Base-by-base conservation (phyloP, 2,329 filamentous ascomycete species). In the Teratosphaeria zuluensis region DNA sequence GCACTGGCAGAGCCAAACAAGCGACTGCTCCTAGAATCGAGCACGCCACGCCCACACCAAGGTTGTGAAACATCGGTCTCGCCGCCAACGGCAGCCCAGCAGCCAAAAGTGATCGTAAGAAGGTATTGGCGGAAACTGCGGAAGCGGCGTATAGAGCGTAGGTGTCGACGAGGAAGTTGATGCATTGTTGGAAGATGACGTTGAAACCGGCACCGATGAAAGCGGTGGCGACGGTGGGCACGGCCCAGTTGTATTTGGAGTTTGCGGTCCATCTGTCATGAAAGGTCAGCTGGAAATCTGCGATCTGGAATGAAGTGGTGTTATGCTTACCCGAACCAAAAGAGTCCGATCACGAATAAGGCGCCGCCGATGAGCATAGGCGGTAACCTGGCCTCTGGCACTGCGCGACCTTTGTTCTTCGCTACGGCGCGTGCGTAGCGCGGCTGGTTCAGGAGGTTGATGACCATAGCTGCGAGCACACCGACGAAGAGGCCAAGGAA, bases 371-470 rank as follows among this genome's bases (percentile, higher is more conserved):
- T 56, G 6, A 75, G 65, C 68, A 81, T 77, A 0, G 79, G 78
- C 0, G 75, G 74, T 0, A 80, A 64, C 3, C 72, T 66, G 24
- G 68, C 71, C 59, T 74, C 72, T 0, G 71, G 73, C 1, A 70
- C 70, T 2, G 71, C 65, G 3, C 74, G 55, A 54, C 68, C 63
- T 11, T 65, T 71, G 65, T 64, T 74, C 33, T 63, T 71, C 14
- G 72, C 73, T 56, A 70, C 66, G 51, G 73, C 73, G 38, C 70
- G 70, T 19, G 68, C 70, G 58, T 78, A 78, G 24, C 66, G 65
- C 5, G 71, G 70, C 65, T 89, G 84, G 51, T 77, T 77, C 28
- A 71, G 73, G 19, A 78, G 65, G 56, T 77, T 78, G 62, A 79
- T 68, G 16, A 63, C 65, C 2, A 76, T 64, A 0, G 76, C 73